phyloP scores from a whole-genome alignment of 225 moss, liverwort and hornwort genomes.

The Asterella californica region DNA sequence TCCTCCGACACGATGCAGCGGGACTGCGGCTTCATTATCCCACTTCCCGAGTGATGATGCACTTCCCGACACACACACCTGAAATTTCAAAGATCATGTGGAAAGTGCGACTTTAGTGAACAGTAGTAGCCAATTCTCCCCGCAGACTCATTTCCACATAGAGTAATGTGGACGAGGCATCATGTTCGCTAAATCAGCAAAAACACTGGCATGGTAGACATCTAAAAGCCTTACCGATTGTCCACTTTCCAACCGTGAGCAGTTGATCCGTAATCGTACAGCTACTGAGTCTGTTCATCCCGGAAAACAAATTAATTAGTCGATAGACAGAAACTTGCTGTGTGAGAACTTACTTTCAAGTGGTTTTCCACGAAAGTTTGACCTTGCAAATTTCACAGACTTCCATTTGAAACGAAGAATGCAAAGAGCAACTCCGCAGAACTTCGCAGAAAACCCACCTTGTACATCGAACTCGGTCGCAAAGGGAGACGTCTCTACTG shows the following conservation, averaged over 20 bases:
- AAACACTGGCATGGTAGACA: neutral
- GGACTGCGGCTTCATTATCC: slow-evolving; percentile 48
- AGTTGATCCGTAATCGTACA: slow-evolving; percentile 69
- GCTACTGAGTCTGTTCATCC: slow-evolving; percentile 48
- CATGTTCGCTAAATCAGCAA: neutral
- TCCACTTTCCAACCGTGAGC: slow-evolving; percentile 60
- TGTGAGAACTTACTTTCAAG: too few species aligned
- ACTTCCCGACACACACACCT: slow-evolving; percentile 72
- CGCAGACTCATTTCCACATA: neutral
- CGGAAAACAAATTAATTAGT: neutral
- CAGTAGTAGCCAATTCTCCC: neutral
- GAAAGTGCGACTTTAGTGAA: neutral
- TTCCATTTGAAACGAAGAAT: too few species aligned
- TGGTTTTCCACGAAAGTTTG: too few species aligned
- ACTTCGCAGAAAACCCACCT: slow-evolving; percentile 35
- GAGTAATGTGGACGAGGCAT: neutral
- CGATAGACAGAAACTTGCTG: neutral
- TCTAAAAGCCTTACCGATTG: slow-evolving; percentile 42
- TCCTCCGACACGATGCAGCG: slow-evolving; percentile 49
- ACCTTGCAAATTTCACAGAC: too few species aligned
- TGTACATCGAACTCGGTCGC: slow-evolving; percentile 26
- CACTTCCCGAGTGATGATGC: slow-evolving; percentile 61
- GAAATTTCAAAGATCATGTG: neutral
- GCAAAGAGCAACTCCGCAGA: too few species aligned
- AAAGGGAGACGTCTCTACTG: slow-evolving; percentile 27